phyloP scores from a whole-genome alignment of 495 filamentous ascomycete species.

The Lasiosphaeris hirsuta region DNA sequence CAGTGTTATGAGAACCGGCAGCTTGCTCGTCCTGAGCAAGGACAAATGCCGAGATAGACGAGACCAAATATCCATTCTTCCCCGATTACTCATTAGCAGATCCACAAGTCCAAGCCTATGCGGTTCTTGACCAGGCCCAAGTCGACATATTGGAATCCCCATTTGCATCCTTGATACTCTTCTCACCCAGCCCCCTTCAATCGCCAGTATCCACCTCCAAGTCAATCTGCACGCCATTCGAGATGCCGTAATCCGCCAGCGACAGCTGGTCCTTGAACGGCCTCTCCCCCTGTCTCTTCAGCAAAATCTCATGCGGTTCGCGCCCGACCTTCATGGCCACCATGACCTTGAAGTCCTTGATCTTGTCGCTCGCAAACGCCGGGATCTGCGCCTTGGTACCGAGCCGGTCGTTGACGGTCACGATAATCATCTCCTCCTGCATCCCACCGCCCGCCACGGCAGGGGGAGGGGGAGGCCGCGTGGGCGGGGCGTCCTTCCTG shows the following conservation, averaged over 20 bases:
- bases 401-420: constrained; percentile 86
- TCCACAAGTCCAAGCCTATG: not conserved
- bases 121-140: not conserved
- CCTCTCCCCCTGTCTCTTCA: constrained; percentile 86
- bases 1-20: too few relatives aligned
- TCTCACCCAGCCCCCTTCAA: constrained; percentile 32
- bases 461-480: not conserved
- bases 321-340: constrained; percentile 84
- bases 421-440: constrained; percentile 81
- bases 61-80: not conserved
- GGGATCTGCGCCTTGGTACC: constrained; percentile 89
- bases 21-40: too few relatives aligned
- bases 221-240: constrained; percentile 85
- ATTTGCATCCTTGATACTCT: not conserved
- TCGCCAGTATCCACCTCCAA: constrained; percentile 80
- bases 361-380: constrained; percentile 74
- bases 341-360: constrained; percentile 84
- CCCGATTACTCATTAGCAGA: not conserved
- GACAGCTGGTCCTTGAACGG: constrained; percentile 88
- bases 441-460: constrained; percentile 13
- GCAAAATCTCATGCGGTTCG: constrained; percentile 81
- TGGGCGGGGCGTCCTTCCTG: constrained; percentile 2
- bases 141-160: not conserved
- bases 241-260: constrained; percentile 84
- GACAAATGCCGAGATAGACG: not conserved